Evolutionary conservation across 1,284 basidiomycete species (phyloP), one percentile per base, ranked within the genome.

Genomic region (Jaminaea rosea): DNA sequence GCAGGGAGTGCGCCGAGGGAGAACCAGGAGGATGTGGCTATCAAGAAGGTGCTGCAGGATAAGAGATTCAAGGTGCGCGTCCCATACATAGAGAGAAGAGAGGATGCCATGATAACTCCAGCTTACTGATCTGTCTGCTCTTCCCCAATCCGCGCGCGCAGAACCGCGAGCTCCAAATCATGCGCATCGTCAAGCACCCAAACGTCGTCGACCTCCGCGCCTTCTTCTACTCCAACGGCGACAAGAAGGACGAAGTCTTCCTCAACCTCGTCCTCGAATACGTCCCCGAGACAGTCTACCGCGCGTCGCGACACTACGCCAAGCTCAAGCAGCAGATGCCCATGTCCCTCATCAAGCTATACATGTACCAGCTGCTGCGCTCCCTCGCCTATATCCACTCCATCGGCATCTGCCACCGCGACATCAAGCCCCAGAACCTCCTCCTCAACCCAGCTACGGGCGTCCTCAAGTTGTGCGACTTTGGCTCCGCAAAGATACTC

Each of bases 241-340:
- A 98, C 79, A 97, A 97, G 88, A 97, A 97, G 81, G 93, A 99
- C 77, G 93, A 99, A 81, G 91, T 99, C 53, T 99, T 94, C 79
- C 85, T 99, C 73, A 99, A 99, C 77, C 85, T 99, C 72, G 91
- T 99, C 41, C 84, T 96, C 71, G 93, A 99, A 83, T 99, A 90
- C 76, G 92, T 99, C 44, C 93, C 93, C 42, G 94, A 98, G 80
- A 99, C 93, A 24, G 94, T 99, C 55, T 98, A 98, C 79, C 88
- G 93, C 72, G 92, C 93, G 36, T 93, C 89, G 69, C 84, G 94
- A 73, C 93, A 97, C 79, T 99, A 97, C 77, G 88, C 92, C 72
- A 98, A 98, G 79, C 85, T 99, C 78, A 99, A 99, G 81, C 94
- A 98, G 75, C 88, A 89, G 56, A 98, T 99, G 89, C 93, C 93